Evolutionary conservation across 257 asterid genomes (phyloP).

Genomic region (Nicotiana benthamiana): DNA sequence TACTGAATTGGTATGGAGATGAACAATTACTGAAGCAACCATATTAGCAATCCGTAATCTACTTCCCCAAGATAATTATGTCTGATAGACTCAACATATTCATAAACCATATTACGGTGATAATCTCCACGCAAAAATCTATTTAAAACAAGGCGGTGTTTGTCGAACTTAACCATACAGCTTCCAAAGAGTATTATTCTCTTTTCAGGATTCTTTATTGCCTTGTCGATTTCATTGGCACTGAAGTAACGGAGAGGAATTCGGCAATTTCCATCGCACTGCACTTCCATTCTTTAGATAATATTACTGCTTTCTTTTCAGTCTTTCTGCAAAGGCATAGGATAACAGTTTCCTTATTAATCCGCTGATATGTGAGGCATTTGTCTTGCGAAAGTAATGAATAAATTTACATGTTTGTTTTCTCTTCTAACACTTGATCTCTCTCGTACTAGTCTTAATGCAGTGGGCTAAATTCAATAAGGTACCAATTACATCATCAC

Average conservation of each 20-base stretch:
- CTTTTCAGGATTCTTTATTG: not conserved
- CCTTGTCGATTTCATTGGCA: not conserved
- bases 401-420: too few species aligned
- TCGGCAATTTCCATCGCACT: not conserved
- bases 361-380: not conserved
- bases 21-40: not conserved
- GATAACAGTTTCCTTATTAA: not conserved
- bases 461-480: too few species aligned
- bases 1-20: slow-evolving; percentile 7
- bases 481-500: too few species aligned
- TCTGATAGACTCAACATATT: too few species aligned
- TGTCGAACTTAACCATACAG: not conserved
- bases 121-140: too few species aligned
- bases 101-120: too few species aligned
- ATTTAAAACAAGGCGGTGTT: too few species aligned
- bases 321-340: not conserved
- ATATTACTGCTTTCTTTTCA: not conserved
- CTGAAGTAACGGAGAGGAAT: slow-evolving; percentile 8
- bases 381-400: too few species aligned
- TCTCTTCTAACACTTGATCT: too few species aligned
- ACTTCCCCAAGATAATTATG: slow-evolving; percentile 5
- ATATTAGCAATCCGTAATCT: slow-evolving; percentile 4
- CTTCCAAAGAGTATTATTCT: not conserved
- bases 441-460: too few species aligned
- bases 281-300: not conserved